Evolutionary conservation across 2,329 filamentous ascomycete species (phyloP).

Genomic region (Trichoderma koningii): DNA sequence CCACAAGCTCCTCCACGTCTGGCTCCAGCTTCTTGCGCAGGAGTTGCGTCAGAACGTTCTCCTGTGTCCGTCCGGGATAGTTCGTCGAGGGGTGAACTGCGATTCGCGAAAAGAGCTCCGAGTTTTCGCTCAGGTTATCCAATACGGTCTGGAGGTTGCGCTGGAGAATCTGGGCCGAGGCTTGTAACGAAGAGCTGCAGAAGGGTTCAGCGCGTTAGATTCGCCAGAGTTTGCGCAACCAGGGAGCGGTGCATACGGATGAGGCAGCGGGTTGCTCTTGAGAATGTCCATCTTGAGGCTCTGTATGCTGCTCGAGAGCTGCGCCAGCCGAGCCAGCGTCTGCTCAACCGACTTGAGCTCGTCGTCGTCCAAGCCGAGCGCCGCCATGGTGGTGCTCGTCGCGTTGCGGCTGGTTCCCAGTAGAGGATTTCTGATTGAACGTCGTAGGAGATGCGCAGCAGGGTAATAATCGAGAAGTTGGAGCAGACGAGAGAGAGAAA

Average conservation of each 20-base stretch:
- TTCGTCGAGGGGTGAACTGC: constrained; percentile 76
- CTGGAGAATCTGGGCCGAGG: constrained; percentile 70
- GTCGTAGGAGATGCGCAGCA: background rate
- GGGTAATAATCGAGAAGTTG: no score
- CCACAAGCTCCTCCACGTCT: constrained; percentile 71
- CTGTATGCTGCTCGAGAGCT: constrained; percentile 68
- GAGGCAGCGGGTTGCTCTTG: constrained; percentile 66
- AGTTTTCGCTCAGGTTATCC: constrained; percentile 64
- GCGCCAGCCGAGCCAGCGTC: constrained; percentile 66
- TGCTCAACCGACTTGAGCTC: constrained; percentile 71
- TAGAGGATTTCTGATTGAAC: background rate
- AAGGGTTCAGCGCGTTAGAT: background rate
- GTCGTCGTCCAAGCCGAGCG: constrained; percentile 56
- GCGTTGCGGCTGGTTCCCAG: background rate
- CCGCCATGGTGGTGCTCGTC: constrained; percentile 38
- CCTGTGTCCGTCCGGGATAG: constrained; percentile 70
- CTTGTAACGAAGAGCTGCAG: constrained; percentile 67
- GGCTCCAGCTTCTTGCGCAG: constrained; percentile 84
- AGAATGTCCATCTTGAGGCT: constrained; percentile 64
- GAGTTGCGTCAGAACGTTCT: constrained; percentile 66
- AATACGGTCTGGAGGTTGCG: constrained; percentile 69
- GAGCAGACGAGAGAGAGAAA: no score
- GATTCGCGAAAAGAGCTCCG: constrained; percentile 67
- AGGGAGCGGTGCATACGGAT: constrained; percentile 53
- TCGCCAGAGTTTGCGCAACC: background rate